phyloP scores from a whole-genome alignment of 2,329 filamentous ascomycete genomes.

The Hypoxylon sp. region DNA sequence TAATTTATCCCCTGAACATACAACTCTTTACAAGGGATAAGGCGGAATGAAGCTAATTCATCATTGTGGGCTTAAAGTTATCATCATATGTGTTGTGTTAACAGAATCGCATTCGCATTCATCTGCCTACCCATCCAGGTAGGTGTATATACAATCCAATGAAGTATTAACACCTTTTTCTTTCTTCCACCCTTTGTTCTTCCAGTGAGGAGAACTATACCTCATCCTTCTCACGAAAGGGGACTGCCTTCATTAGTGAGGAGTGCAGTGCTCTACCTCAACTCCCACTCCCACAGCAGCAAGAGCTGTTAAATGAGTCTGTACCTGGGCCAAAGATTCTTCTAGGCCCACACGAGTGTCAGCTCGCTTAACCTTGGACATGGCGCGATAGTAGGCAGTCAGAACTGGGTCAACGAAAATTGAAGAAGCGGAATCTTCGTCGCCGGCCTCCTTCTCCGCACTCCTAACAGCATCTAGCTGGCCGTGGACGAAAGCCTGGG shows the following conservation, averaged over 20 bases:
- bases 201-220: not conserved
- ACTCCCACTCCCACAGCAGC: too few species aligned
- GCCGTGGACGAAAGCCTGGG: not conserved
- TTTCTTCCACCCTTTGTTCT: not conserved
- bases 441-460: not conserved
- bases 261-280: too few species aligned
- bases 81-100: not conserved
- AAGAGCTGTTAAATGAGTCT: too few species aligned
- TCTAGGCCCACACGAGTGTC: not conserved
- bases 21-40: not conserved
- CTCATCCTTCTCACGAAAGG: too few species aligned
- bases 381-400: not conserved
- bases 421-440: not conserved
- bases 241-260: too few species aligned
- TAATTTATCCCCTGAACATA: not conserved
- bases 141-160: not conserved
- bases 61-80: not conserved
- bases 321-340: too few species aligned
- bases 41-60: not conserved
- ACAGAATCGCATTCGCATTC: not conserved
- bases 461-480: not conserved
- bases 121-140: not conserved
- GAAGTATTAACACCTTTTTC: not conserved
- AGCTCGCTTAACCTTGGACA: not conserved
- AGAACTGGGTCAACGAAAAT: not conserved